Evolutionary conservation across 2,329 filamentous ascomycete genomes (phyloP).

Genomic region (Xylariomycetidae sp.): DNA sequence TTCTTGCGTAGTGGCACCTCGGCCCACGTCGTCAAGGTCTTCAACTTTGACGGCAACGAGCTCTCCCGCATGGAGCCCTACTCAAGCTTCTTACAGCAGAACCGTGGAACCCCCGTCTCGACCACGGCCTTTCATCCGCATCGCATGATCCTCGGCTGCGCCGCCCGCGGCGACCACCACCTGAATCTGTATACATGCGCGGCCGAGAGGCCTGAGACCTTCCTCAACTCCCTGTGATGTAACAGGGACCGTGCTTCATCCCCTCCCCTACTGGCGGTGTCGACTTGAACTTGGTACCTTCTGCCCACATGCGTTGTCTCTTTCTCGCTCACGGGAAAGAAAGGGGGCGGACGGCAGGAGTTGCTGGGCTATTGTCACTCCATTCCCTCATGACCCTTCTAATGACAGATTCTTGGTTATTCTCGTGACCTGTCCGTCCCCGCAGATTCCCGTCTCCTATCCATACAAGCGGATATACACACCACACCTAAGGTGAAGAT

Average conservation of each 20-base stretch:
- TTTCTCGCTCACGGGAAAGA: too few relatives aligned
- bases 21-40: slow-evolving; percentile 82
- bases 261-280: background rate
- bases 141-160: slow-evolving; percentile 82
- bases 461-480: too few relatives aligned
- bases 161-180: slow-evolving; percentile 80
- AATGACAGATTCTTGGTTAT: too few relatives aligned
- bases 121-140: slow-evolving; percentile 94
- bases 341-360: too few relatives aligned
- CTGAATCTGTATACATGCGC: slow-evolving; percentile 82
- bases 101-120: slow-evolving; percentile 75
- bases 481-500: too few relatives aligned
- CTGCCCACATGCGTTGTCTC: too few relatives aligned
- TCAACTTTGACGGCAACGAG: slow-evolving; percentile 77
- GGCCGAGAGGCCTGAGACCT: slow-evolving; percentile 33
- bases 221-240: slow-evolving; percentile 18
- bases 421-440: too few relatives aligned
- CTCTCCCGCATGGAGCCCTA: slow-evolving; percentile 87
- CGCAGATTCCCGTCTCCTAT: too few relatives aligned
- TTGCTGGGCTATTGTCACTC: too few relatives aligned
- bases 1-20: slow-evolving; percentile 67
- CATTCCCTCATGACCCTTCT: too few relatives aligned
- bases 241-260: background rate
- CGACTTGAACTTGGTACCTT: background rate
- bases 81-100: slow-evolving; percentile 79